Percentiles rank a stretch among this genome's conserved stretches.
Conservation (phyloP, 1,139 yeast genomes). For the Pichia sp. region DNA sequence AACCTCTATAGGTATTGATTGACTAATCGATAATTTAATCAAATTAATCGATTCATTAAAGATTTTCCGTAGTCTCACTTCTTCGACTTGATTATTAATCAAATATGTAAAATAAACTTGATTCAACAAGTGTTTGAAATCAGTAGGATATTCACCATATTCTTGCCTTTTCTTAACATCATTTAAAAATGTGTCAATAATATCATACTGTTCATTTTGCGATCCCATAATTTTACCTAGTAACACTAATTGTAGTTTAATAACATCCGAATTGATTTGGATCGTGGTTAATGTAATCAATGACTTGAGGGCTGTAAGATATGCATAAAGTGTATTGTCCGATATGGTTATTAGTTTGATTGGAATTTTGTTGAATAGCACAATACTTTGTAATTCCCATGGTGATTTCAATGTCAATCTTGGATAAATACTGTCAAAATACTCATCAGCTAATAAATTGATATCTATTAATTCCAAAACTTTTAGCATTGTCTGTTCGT, state of each 20-base stretch:
- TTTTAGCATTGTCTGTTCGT: background rate
- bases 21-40: background rate
- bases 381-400: slow-evolving; percentile 17
- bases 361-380: slow-evolving; percentile 12
- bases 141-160: slow-evolving; percentile 2
- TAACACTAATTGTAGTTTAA: slow-evolving; percentile 10
- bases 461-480: background rate
- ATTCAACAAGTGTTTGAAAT: slow-evolving; percentile 4
- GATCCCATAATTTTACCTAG: slow-evolving; percentile 6
- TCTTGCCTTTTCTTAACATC: slow-evolving; percentile 3
- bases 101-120: slow-evolving; percentile 8
- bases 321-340: background rate
- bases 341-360: background rate
- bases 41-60: slow-evolving; percentile 1
- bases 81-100: too few species aligned
- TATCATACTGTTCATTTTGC: background rate
- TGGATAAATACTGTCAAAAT: slow-evolving; percentile 11
- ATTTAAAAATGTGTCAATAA: background rate
- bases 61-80: background rate
- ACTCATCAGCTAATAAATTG: slow-evolving; percentile 2
- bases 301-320: background rate
- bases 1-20: slow-evolving; percentile 5
- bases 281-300: slow-evolving; percentile 6
- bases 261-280: slow-evolving; percentile 11
- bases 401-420: slow-evolving; percentile 7